Evolutionary conservation across 805 yeast genomes (phyloP), one percentile per base, ranked within the genome.

Genomic region (Kodamaea kakaduensis): DNA sequence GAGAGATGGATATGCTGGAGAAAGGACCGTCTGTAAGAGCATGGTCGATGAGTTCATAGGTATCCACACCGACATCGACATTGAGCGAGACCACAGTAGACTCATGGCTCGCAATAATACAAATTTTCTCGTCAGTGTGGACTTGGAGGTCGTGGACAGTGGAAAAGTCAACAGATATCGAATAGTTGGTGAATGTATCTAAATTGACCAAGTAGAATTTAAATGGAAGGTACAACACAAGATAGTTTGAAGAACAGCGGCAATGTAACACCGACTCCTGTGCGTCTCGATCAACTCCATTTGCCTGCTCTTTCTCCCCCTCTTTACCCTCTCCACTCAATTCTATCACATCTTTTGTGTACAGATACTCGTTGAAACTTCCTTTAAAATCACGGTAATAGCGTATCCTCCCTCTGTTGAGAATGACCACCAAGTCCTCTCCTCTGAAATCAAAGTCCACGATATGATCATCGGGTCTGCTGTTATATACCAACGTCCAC

Each of bases 341-440:
- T 25, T 14, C 16, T 6, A 25, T 15, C 14, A 20, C 25, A 19
- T 30, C 21, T 9, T 13, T 13, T 8, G 17, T n/a, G 14, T 20
- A 34, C 7, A 36, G 31, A 45, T 66, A 70, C 46, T 80, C 86
- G 31, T 67, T 66, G 52, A 84, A 85, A 29, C 75, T 79, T 3
- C 85, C 84, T 14, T 75, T 74, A 43, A 82, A 77, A 47, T 84
- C 88, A 26, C 66, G 57, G 55, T 83, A 84, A 17, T 69, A 59
- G 17, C 94, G 61, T 16, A 69, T 73, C 18, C 58, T 63, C 5
- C 82, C 81, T 32, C 64, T 60, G 20, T 64, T 68, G 23, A 78
- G 53, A 1, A 81, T 71, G 9, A 82, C 74, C 8, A 79, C 56
- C 31, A 85, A 62, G 33, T 71, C 66, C 46, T 80, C 88, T 15